Base-by-base conservation (phyloP, 345 rosid genomes). In the Viola odorata region DNA sequence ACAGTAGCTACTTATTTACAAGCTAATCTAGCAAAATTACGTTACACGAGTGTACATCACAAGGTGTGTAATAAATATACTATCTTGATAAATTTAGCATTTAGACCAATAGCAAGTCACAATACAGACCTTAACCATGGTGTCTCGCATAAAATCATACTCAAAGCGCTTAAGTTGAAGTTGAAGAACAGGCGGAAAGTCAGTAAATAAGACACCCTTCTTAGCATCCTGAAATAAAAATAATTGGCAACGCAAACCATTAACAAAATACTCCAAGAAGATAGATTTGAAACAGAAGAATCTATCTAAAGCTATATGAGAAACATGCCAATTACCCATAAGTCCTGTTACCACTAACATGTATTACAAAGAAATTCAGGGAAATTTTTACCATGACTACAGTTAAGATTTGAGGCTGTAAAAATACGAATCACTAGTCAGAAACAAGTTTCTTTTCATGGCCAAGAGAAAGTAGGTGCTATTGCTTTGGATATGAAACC, bases 111-210 rank as follows among this genome's bases (percentile, higher is more conserved):
- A 36, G 0, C 10, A 54, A 37, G 36, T 7, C 17, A 15, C n/a
- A 11, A 37, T 32, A 57, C 91, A 71, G 48, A 92, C 98, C 98
- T 92, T 92, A 60, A 92, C 91, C 96, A 89, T 89, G 16, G 91
- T 83, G 67, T 92, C 94, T 66, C 94, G 82, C 91, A 82, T 84
- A 76, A 85, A 89, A 74, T 92, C 97, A 72, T 92, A 92, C 64
- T 89, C 98, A 79, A 92, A 92, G 55, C 98, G 81, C 63, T 92
- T 92, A 59, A 92, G 73, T 72, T 92, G 98, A 64, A 89, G 97
- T 71, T 92, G 98, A 82, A 92, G 98, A 51, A 91, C 98, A 1
- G 98, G 96, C 41, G 98, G 98, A 37, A 91, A 89, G 73, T 91
- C 96, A 51, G 84, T 87, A 73, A 92, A 92, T 61, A 85, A 67